These are phyloP conservation scores for Fimicolochytrium jonesii DNA, from an alignment of 192 early-diverging fungal species.

Conservation along the genomic window DNA sequence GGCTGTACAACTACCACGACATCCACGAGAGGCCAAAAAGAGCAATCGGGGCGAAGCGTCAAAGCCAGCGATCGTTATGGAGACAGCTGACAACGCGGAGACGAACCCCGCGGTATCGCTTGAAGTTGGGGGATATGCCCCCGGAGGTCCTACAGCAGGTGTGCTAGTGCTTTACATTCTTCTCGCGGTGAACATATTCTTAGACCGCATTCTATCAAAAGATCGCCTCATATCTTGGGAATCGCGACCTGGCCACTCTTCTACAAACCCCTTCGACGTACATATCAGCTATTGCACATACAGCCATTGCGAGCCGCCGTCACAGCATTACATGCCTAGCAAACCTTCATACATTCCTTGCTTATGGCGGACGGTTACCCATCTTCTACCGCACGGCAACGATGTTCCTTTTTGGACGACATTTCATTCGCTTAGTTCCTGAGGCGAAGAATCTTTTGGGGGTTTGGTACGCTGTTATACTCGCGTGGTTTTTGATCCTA, in stretches of 20 bases:
- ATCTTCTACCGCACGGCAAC: constrained; percentile 39
- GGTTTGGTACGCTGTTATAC: constrained; percentile 34
- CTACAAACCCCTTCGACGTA: constrained; percentile 13
- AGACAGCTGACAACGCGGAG: background rate
- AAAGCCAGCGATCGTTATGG: too few species aligned
- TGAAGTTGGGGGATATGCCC: constrained; percentile 14
- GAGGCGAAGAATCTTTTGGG: constrained; percentile 34
- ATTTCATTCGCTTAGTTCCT: constrained; percentile 35
- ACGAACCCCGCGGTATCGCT: background rate
- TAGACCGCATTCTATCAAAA: background rate
- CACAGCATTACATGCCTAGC: constrained; percentile 21
- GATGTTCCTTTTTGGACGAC: constrained; percentile 37
- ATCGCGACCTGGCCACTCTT: constrained; percentile 12
- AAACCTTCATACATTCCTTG: constrained; percentile 23
- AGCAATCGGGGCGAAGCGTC: too few species aligned
- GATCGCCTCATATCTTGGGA: constrained; percentile 19
- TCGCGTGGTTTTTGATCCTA: constrained; percentile 40
- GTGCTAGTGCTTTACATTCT: too few species aligned
- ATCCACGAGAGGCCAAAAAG: too few species aligned
- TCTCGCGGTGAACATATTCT: too few species aligned
- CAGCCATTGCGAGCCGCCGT: constrained; percentile 14
- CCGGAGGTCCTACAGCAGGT: constrained; percentile 18
- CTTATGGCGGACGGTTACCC: constrained; percentile 23
- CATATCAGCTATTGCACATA: constrained; percentile 2
- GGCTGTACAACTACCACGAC: constrained; percentile 16